Conservation (phyloP, 257 asterid species). For the Linderniella brevidens region DNA sequence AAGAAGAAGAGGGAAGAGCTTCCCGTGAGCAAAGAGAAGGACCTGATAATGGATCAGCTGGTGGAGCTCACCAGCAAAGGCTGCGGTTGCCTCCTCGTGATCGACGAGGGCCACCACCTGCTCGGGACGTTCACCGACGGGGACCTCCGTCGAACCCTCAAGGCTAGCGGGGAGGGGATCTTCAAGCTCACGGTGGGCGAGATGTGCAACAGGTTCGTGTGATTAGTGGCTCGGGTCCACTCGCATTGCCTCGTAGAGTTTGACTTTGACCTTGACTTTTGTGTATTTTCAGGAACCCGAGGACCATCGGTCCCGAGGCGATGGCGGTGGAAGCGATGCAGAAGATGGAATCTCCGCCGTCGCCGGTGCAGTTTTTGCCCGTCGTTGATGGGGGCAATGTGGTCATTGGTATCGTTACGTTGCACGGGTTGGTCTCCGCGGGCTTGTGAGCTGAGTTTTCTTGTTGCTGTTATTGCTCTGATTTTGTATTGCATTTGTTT, state of each 20-base stretch:
- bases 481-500: no score
- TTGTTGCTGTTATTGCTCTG: no score
- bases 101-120: slow-evolving; percentile 41
- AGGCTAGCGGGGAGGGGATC: slow-evolving; percentile 84
- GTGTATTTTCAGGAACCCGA: slow-evolving; percentile 51
- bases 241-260: no score
- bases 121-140: slow-evolving; percentile 93
- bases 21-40: slow-evolving; percentile 69
- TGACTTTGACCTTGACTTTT: no score
- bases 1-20: slow-evolving; percentile 69
- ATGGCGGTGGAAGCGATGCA: slow-evolving; percentile 95
- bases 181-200: slow-evolving; percentile 89
- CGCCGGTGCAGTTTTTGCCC: slow-evolving; percentile 93
- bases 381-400: slow-evolving; percentile 42
- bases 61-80: slow-evolving; percentile 91
- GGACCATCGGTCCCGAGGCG: slow-evolving; percentile 64
- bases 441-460: slow-evolving; percentile 17
- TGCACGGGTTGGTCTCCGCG: slow-evolving; percentile 62
- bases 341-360: slow-evolving; percentile 92
- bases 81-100: slow-evolving; percentile 85
- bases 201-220: slow-evolving; percentile 64
- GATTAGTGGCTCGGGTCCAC: no score
- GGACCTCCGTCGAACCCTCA: slow-evolving; percentile 73
- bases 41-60: slow-evolving; percentile 81
- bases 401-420: slow-evolving; percentile 70